These are phyloP conservation scores for Xylariaceae sp. DNA, from an alignment of 2,329 filamentous ascomycete genomes.

Conservation along the genomic window DNA sequence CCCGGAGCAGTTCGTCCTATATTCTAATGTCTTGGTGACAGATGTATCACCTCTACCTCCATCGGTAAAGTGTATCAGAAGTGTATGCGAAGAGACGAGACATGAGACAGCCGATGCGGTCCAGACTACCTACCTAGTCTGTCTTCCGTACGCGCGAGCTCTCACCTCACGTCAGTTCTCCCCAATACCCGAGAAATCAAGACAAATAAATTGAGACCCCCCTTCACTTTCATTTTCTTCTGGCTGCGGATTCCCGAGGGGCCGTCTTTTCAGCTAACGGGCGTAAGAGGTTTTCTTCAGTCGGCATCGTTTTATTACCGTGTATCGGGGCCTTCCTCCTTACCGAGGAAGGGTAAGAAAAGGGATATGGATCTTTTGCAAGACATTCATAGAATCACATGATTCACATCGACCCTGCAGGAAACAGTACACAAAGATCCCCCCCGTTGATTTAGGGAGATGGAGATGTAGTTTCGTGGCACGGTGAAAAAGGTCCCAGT, in stretches of 20 bases:
- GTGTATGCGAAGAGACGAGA: not conserved
- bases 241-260: slow-evolving; percentile 11
- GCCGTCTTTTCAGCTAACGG: slow-evolving; percentile 5
- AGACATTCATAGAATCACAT: too few relatives aligned
- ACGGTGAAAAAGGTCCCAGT: too few relatives aligned
- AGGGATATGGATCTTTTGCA: too few relatives aligned
- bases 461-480: too few relatives aligned
- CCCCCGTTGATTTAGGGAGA: too few relatives aligned
- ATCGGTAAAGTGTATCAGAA: not conserved
- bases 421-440: too few relatives aligned
- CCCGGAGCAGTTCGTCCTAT: not conserved
- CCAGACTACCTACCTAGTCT: not conserved
- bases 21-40: not conserved
- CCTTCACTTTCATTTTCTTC: slow-evolving; percentile 5
- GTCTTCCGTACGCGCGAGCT: not conserved
- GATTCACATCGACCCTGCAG: too few relatives aligned
- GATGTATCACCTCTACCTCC: not conserved
- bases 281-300: slow-evolving; percentile 7
- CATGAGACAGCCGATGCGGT: slow-evolving; percentile 8
- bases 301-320: not conserved
- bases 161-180: not conserved
- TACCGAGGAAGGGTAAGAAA: not conserved
- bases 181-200: not conserved
- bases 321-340: not conserved
- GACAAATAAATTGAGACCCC: slow-evolving; percentile 7